Evolutionary conservation across 2,329 filamentous ascomycete species (phyloP).

Genomic region (Clarireedia hainanense): DNA sequence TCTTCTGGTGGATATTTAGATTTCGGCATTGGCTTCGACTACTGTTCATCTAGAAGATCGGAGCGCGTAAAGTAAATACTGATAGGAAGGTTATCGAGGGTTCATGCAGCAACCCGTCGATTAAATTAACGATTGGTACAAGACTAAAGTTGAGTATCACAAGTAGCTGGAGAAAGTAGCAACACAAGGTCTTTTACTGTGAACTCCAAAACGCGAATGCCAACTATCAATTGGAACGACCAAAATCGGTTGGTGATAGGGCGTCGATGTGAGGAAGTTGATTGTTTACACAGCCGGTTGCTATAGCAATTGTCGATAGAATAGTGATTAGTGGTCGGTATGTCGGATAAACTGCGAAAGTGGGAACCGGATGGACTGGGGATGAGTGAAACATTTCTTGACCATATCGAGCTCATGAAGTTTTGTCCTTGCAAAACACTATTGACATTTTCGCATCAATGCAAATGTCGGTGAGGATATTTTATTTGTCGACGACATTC

Average conservation of each 20-base stretch:
- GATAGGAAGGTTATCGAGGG: constrained; percentile 6
- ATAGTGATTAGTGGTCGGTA: no score
- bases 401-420: background rate
- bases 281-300: no score
- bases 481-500: no score
- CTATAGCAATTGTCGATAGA: no score
- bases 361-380: background rate
- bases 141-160: background rate
- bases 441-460: background rate
- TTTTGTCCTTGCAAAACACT: no score
- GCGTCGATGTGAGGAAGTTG: no score
- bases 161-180: background rate
- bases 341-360: background rate
- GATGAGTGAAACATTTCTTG: background rate
- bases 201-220: background rate
- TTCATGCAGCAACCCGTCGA: constrained; percentile 24
- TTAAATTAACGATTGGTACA: constrained; percentile 3
- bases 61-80: constrained; percentile 17
- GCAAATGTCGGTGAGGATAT: constrained; percentile 3
- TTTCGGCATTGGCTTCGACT: constrained; percentile 17
- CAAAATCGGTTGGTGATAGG: no score
- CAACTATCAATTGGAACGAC: no score
- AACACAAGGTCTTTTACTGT: background rate
- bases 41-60: background rate
- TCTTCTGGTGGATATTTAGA: constrained; percentile 14